A percentile compares a stretch with the other conserved stretches of the same genome.
Evolutionary conservation across 1,284 basidiomycete species (phyloP).

Genomic region (Moniliophthora roreri): DNA sequence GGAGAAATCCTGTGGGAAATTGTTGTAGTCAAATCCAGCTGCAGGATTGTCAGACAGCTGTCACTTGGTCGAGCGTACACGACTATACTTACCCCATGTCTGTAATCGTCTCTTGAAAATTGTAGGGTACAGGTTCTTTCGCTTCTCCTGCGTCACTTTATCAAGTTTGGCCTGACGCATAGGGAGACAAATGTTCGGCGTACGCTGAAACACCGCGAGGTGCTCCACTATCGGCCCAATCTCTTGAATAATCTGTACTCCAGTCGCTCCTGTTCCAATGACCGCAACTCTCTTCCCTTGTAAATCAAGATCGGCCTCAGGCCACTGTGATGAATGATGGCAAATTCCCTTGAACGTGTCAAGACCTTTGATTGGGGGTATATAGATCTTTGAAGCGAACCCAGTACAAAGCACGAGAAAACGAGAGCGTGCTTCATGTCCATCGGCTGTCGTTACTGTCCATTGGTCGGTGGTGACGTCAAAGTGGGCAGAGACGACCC

Average conservation of each 20-base stretch:
- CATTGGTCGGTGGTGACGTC: conserved; percentile 19
- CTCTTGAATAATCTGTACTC: conserved; percentile 26
- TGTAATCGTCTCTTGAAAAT: conserved; percentile 18
- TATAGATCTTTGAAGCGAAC: conserved; percentile 22
- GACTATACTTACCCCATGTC: conserved; percentile 15
- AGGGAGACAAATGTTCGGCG: conserved; percentile 23
- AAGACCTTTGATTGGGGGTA: conserved; percentile 21
- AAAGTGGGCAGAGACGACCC: conserved; percentile 22
- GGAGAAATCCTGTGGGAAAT: conserved; percentile 10
- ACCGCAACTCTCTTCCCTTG: conserved; percentile 24
- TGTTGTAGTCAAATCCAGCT: conserved; percentile 17
- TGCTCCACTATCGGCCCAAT: conserved; percentile 19
- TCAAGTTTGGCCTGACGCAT: conserved; percentile 20
- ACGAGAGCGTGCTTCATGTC: conserved; percentile 14
- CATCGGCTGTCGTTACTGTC: conserved; percentile 21
- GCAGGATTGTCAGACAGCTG: not conserved
- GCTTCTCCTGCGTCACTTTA: conserved; percentile 11
- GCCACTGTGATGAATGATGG: conserved; percentile 26
- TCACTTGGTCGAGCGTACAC: not conserved
- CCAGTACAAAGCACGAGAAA: conserved; percentile 25
- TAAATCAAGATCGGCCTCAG: conserved; percentile 21
- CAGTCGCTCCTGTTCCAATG: conserved; percentile 27
- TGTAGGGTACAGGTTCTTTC: conserved; percentile 19
- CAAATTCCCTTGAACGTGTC: conserved; percentile 22
- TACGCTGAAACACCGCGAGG: conserved; percentile 28